Evolutionary conservation across 2,329 filamentous ascomycete genomes (phyloP).

Genomic region (Chalara sp.): DNA sequence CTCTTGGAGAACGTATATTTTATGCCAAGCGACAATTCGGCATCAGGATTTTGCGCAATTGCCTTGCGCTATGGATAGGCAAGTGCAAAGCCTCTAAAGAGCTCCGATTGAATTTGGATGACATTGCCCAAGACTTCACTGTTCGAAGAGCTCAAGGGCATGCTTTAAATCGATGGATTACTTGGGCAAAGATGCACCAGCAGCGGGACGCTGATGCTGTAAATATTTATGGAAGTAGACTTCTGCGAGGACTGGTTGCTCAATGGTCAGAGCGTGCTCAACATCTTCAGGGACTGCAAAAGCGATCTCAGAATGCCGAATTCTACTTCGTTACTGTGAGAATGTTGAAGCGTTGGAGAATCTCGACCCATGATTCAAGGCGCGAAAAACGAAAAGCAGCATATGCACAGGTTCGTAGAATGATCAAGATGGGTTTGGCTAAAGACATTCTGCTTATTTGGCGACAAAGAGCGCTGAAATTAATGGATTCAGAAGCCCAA

Average conservation of each 20-base stretch:
- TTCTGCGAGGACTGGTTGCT: slow-evolving; percentile 12
- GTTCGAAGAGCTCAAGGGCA: slow-evolving; percentile 16
- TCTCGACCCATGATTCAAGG: slow-evolving; percentile 18
- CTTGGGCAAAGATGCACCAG: slow-evolving; percentile 12
- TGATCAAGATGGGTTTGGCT: slow-evolving; percentile 22
- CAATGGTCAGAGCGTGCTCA: slow-evolving; percentile 16
- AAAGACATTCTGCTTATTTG: slow-evolving; percentile 19
- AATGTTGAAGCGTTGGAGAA: slow-evolving; percentile 23
- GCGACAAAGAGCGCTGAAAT: slow-evolving; percentile 15
- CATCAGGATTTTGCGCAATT: slow-evolving; percentile 31
- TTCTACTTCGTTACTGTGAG: slow-evolving; percentile 25
- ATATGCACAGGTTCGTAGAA: slow-evolving; percentile 24
- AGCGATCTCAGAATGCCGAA: slow-evolving; percentile 19
- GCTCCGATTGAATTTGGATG: slow-evolving; percentile 17
- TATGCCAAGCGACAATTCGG: slow-evolving; percentile 27
- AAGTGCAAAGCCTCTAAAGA: slow-evolving; percentile 28
- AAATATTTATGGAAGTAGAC: slow-evolving; percentile 14
- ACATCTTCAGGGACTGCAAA: slow-evolving; percentile 18
- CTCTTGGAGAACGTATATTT: slow-evolving; percentile 40
- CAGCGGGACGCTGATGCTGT: slow-evolving; percentile 15
- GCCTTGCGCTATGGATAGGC: slow-evolving; percentile 32
- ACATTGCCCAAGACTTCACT: slow-evolving; percentile 16
- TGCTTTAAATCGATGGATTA: slow-evolving; percentile 19
- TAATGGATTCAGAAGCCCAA: slow-evolving; percentile 22
- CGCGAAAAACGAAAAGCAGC: slow-evolving; percentile 25